Base-by-base conservation (phyloP, 352 stramenopile genomes). In the Lagenidium giganteum region DNA sequence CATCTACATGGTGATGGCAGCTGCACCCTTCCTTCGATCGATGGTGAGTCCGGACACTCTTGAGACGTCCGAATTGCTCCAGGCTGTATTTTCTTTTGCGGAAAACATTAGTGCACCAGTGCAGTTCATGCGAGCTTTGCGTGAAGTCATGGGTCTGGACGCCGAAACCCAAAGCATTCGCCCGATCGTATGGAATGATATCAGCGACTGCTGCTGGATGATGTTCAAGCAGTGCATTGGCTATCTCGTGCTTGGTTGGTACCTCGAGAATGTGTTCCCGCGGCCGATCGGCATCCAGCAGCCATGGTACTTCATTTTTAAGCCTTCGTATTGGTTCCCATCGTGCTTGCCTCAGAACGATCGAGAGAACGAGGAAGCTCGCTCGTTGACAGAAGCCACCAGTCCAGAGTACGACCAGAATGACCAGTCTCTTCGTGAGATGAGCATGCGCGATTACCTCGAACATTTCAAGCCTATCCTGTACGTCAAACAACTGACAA, bases 261-360 rank as follows among this genome's bases (percentile, higher is more conserved):
- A 98, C 59, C 65, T 98, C 16, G 93, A 97, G 48, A 83, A 93
- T 29, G 88, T 98, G 2, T 82, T 97, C 26, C 95, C 95, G 13
- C 74, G 78, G 8, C 80, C 96, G 13, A 96, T 93, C 39, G 95
- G 95, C 16, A 84, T 95, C 33, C 73, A 83, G 28, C 63, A 83
- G 20, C 92, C 83, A n/a, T 97, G 88, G 82, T 96, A 97, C 65
- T 98, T 98, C 48, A 49, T 93, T 1, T 58, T 97, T 13, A 67
- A 78, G 34, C 66, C 70, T 11, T 87, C 66, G 5, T 98, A 88
- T 49, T 98, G 91, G 93, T 53, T 54, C 5, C 64, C 61, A 8
- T 24, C 23, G 18, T 14, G 17, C 8, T 8, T 27, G 25, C 7
- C 23, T 14, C 21, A 8, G 18, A 16, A 8, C 16, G 18, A n/a